phyloP scores from a whole-genome alignment of 305 asterid genomes.

The Plantago lanceolata region DNA sequence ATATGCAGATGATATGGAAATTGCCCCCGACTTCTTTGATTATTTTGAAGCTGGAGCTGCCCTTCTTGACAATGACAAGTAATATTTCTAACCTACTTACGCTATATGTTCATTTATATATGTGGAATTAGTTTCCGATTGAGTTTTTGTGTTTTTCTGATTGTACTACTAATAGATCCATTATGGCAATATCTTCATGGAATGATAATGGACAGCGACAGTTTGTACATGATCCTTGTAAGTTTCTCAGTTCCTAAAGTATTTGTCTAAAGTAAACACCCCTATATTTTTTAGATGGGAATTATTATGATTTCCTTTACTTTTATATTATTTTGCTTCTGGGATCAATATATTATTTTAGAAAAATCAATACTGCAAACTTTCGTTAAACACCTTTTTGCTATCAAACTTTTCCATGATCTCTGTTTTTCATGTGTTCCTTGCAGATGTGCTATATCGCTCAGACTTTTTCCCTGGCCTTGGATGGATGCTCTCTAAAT shows the following conservation, averaged over 20 bases:
- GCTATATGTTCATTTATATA: constrained; percentile 13
- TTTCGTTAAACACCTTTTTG: constrained; percentile 13
- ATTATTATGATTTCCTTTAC: too few relatives aligned
- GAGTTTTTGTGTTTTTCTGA: constrained; percentile 20
- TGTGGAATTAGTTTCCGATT: constrained; percentile 13
- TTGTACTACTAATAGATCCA: constrained; percentile 48
- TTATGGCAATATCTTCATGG: constrained; percentile 97
- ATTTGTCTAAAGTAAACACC: not conserved
- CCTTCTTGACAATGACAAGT: constrained; percentile 91
- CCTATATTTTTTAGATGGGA: constrained; percentile 17
- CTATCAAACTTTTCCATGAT: constrained; percentile 14
- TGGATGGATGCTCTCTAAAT: constrained; percentile 94
- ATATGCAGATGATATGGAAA: constrained; percentile 96
- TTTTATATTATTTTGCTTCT: not conserved
- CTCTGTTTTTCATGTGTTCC: constrained; percentile 25
- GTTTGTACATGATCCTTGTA: constrained; percentile 91
- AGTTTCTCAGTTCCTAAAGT: constrained; percentile 30
- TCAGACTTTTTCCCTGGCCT: constrained; percentile 99
- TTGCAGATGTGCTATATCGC: constrained; percentile 88
- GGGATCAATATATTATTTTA: not conserved
- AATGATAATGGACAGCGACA: constrained; percentile 96
- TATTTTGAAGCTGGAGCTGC: constrained; percentile 93
- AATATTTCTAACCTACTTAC: constrained; percentile 25
- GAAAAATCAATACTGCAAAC: not conserved
- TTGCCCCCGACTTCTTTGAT: constrained; percentile 88